Evolutionary conservation across 495 filamentous ascomycete genomes (phyloP), one percentile per base, ranked within the genome.

Genomic region (Hyaloscypha bicolor): DNA sequence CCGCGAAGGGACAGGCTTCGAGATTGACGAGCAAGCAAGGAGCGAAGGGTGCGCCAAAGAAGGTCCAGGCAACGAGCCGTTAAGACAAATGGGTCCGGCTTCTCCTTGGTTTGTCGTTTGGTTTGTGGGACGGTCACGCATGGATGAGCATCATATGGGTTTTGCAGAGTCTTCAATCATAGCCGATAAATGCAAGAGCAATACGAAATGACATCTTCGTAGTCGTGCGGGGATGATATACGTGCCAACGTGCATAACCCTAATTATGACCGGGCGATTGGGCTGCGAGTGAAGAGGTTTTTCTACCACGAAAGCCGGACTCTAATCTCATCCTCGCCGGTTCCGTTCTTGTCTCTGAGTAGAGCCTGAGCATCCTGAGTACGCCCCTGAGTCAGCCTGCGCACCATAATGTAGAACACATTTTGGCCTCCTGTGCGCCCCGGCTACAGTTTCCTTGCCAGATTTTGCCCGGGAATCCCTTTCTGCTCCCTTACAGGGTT

Each of bases 11-110:
- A 71, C 85, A 92, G 83, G 83, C 84, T 67, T 81, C 85, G 76
- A 85, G 89, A 78, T 91, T 97, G 80, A 85, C 88, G 79, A 91
- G 92, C 85, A 99, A 99, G 91, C 93, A 96, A 88, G 93, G 93
- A 72, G 92, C 93, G 37, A 96, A 95, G 88, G 95, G 96, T 73
- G 88, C 93, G 74, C 87, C 88, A 72, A 80, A 81, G 73, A 98
- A 98, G 90, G 88, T 92, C 69, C 85, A 88, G 76, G 91, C 92
- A 82, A 94, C 90, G 79, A 87, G 84, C 81, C 94, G 94, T 85
- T 99, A 93, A 67, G 60, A 21, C 53, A 39, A 32, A 64, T 21
- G 53, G 14, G 51, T 25, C 39, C 45, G 63, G 64, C 19, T 58
- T 70, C 64, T 67, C 33, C 53, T 65, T 60, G 25, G 68, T 69